These are phyloP conservation scores for Paecilomyces sp. DNA, from an alignment of 2,329 filamentous ascomycete genomes.

Conservation along the genomic window DNA sequence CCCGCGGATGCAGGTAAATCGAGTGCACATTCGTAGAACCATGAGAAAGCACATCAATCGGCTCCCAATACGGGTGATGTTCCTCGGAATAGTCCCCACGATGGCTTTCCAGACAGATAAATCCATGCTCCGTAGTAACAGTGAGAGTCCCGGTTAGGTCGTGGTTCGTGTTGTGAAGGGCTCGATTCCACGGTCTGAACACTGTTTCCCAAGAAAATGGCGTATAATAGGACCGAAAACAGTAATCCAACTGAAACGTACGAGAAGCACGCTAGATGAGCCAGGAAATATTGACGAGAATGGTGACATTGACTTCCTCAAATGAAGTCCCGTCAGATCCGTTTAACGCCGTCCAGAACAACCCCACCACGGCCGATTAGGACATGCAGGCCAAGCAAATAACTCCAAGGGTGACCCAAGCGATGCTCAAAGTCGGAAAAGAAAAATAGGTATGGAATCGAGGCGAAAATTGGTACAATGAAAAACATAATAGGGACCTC, in stretches of 20 bases:
- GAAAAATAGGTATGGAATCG: slow-evolving; percentile 20
- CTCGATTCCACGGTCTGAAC: slow-evolving; percentile 3
- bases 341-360: slow-evolving; percentile 29
- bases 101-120: not conserved
- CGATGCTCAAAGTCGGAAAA: slow-evolving; percentile 26
- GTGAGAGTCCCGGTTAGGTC: slow-evolving; percentile 2
- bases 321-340: slow-evolving; percentile 28
- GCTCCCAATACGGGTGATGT: not conserved
- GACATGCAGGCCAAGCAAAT: slow-evolving; percentile 25
- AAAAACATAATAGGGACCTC: slow-evolving; percentile 7
- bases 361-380: slow-evolving; percentile 20
- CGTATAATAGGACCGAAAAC: slow-evolving; percentile 9
- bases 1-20: not conserved
- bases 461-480: slow-evolving; percentile 22
- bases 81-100: not conserved
- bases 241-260: slow-evolving; percentile 22
- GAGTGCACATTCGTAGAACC: not conserved
- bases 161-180: slow-evolving; percentile 1
- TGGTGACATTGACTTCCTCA: slow-evolving; percentile 25
- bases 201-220: slow-evolving; percentile 7
- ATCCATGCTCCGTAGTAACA: slow-evolving; percentile 2
- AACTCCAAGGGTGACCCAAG: slow-evolving; percentile 24
- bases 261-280: slow-evolving; percentile 29
- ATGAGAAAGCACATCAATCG: not conserved
- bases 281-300: slow-evolving; percentile 28